These are phyloP conservation scores for Pseudoturritis turrita DNA, from an alignment of 345 rosid genomes.

Conservation along the genomic window DNA sequence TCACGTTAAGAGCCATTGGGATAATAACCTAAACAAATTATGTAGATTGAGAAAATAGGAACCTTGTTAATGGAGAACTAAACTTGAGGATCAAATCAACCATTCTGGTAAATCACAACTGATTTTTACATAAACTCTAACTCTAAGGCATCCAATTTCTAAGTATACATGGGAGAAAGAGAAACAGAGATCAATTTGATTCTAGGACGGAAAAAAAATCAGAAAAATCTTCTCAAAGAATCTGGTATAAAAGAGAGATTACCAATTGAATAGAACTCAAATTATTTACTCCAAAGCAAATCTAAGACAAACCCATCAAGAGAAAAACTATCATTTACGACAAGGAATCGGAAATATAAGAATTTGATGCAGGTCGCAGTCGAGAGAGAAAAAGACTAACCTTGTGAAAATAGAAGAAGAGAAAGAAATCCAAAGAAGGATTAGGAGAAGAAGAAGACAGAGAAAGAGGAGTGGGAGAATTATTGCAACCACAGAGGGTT, in stretches of 20 bases:
- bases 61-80: background rate
- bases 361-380: too few species aligned
- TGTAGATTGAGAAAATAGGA: constrained; percentile 3
- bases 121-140: too few species aligned
- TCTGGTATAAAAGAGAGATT: background rate
- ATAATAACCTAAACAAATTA: constrained; percentile 28
- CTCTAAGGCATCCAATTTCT: too few species aligned
- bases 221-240: background rate
- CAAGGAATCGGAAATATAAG: background rate
- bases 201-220: background rate
- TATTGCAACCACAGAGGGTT: constrained; percentile 25
- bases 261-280: too few species aligned
- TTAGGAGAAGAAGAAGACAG: background rate
- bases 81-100: background rate
- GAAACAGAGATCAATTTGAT: background rate
- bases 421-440: background rate
- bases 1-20: constrained; percentile 50
- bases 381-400: constrained; percentile 16
- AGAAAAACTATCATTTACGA: background rate
- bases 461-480: background rate
- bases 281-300: background rate
- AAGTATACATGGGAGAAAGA: too few species aligned
- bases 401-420: constrained; percentile 1
- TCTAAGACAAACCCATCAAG: constrained; percentile 11
- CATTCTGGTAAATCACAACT: too few species aligned